These are phyloP conservation scores for Tetracentron sinense DNA, from an alignment of 164 flowering plant species.

Conservation along the genomic window DNA sequence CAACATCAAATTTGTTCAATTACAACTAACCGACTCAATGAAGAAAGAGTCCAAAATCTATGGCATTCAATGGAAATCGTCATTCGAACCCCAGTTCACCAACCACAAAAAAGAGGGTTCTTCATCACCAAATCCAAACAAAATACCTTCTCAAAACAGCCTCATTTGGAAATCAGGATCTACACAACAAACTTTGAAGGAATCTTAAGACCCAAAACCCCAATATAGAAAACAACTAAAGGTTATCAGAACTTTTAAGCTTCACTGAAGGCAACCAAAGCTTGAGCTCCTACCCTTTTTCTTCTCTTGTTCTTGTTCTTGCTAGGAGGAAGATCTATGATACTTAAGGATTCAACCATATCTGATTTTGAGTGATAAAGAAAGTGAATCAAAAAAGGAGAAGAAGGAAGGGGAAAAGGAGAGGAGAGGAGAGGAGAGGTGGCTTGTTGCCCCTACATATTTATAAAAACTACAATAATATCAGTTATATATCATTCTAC, in stretches of 20 bases:
- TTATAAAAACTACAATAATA: too few species aligned
- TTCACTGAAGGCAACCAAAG: background rate
- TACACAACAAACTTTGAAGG: background rate
- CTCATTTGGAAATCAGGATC: background rate
- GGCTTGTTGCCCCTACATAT: too few species aligned
- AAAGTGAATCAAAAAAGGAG: too few species aligned
- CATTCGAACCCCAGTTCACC: too few species aligned
- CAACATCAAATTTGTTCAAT: too few species aligned
- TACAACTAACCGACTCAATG: too few species aligned
- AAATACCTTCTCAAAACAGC: slow-evolving; percentile 9
- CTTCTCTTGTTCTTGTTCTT: slow-evolving; percentile 1
- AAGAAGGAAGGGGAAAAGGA: too few species aligned
- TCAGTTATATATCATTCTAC: too few species aligned
- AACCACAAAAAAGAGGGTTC: slow-evolving; percentile 1
- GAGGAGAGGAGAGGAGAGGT: too few species aligned
- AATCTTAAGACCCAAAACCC: slow-evolving; percentile 9
- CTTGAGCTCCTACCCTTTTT: background rate
- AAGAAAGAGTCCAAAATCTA: too few species aligned
- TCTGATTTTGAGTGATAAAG: background rate
- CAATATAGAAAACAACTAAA: slow-evolving; percentile 6
- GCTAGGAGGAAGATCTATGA: slow-evolving; percentile 1
- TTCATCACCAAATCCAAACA: background rate
- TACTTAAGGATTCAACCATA: too few species aligned
- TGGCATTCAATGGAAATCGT: too few species aligned
- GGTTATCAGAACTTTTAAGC: background rate